phyloP scores from a whole-genome alignment of 768 basidiomycete species.

The Tulasnella sp. region DNA sequence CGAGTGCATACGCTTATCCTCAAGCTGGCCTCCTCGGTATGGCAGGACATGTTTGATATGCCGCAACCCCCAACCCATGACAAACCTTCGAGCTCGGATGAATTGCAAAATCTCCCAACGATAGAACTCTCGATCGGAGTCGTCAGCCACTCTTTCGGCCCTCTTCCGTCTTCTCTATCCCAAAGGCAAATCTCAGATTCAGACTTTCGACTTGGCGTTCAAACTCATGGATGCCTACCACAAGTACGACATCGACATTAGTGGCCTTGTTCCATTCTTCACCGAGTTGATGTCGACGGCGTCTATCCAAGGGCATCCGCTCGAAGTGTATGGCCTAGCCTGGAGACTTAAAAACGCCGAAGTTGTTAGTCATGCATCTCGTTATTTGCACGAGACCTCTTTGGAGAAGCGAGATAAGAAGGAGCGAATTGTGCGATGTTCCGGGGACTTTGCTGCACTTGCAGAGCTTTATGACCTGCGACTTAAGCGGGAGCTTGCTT shows the following conservation, averaged over 20 bases:
- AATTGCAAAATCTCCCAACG: background rate
- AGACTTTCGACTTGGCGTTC: slow-evolving; percentile 12
- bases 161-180: slow-evolving; percentile 26
- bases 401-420: background rate
- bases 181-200: background rate
- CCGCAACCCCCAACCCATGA: slow-evolving; percentile 15
- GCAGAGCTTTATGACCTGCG: slow-evolving; percentile 9
- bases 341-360: slow-evolving; percentile 11
- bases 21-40: slow-evolving; percentile 13
- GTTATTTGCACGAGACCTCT: background rate
- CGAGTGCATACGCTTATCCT: background rate
- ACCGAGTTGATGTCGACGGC: background rate
- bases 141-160: slow-evolving; percentile 9
- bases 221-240: slow-evolving; percentile 21
- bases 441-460: slow-evolving; percentile 7
- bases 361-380: background rate
- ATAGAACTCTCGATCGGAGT: slow-evolving; percentile 2
- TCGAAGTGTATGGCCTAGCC: slow-evolving; percentile 20
- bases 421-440: background rate
- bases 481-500: background rate
- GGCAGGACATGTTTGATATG: background rate
- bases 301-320: background rate
- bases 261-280: background rate
- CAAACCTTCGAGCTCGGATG: background rate
- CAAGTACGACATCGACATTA: slow-evolving; percentile 24